phyloP scores from a whole-genome alignment of 495 filamentous ascomycete genomes.

The Neurospora sp. region DNA sequence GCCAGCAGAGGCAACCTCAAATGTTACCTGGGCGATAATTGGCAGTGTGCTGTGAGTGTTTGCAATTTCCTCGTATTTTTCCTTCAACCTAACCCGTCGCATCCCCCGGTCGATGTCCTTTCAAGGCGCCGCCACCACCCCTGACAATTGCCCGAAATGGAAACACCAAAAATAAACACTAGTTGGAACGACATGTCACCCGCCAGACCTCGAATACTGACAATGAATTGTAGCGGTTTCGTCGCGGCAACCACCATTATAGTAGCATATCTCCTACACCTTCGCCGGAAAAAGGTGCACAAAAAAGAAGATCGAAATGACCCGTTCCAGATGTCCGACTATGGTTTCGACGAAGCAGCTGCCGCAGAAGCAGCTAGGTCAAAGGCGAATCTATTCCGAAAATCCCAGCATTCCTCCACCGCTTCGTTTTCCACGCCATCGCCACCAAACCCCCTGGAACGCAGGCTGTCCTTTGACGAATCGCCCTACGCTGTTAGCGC shows the following conservation, averaged over 20 bases:
- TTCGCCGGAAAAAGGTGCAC: conserved; percentile 15
- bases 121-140: background rate
- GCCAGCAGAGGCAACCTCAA: conserved; percentile 11
- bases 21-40: conserved; percentile 16
- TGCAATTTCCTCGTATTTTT: background rate
- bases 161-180: background rate
- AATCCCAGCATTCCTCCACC: background rate
- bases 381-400: background rate
- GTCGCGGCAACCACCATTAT: background rate
- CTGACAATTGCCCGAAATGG: background rate
- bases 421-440: background rate
- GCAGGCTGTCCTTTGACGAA: background rate
- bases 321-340: conserved; percentile 17
- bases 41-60: conserved; percentile 17
- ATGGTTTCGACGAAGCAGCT: conserved; percentile 16
- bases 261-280: conserved; percentile 11
- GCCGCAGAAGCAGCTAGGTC: background rate
- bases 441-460: background rate
- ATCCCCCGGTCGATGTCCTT: background rate
- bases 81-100: background rate
- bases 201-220: background rate
- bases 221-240: background rate
- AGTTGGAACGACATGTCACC: background rate
- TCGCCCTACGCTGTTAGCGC: background rate
- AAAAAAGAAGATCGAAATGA: conserved; percentile 16